Evolutionary conservation across 108 stramenopile genomes (phyloP).

Genomic region (Cyclostephanos tholiformis): DNA sequence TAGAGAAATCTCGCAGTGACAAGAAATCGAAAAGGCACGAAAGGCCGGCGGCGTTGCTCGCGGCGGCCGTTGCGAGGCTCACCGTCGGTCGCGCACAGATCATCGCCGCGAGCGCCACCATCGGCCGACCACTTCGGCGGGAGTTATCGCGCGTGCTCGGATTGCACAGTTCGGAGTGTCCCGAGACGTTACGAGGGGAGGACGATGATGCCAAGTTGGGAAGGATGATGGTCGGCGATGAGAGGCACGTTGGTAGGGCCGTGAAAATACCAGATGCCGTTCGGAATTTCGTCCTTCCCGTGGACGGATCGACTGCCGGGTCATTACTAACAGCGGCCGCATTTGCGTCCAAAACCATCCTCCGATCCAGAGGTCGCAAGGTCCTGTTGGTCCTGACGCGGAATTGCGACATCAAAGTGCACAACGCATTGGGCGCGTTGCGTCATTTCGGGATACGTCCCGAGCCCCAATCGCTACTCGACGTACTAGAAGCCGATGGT

Average conservation of each 20-base stretch:
- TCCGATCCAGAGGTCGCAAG: conserved; percentile 34
- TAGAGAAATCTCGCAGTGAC: conserved; percentile 54
- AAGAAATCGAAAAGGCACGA: conserved; percentile 63
- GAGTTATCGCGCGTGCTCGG: conserved; percentile 88
- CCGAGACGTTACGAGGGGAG: conserved; percentile 62
- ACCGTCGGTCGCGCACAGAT: conserved; percentile 79
- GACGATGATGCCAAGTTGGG: conserved; percentile 42
- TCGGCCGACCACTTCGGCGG: conserved; percentile 89
- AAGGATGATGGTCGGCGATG: conserved; percentile 27
- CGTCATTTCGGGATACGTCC: conserved; percentile 79
- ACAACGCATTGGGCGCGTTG: conserved; percentile 84
- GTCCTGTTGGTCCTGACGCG: conserved; percentile 79
- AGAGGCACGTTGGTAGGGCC: conserved; percentile 62
- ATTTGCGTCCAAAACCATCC: conserved; percentile 54
- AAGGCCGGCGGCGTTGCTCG: conserved; percentile 84
- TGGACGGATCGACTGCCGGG: conserved; percentile 66
- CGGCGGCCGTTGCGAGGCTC: conserved; percentile 69
- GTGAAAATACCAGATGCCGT: conserved; percentile 85
- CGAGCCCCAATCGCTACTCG: conserved; percentile 72
- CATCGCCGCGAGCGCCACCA: conserved; percentile 92
- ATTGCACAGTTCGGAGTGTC: conserved; percentile 77
- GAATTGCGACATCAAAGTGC: conserved; percentile 70
- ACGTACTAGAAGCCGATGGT: conserved; percentile 76
- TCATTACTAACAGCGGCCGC: conserved; percentile 75
- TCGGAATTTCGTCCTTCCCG: conserved; percentile 65